phyloP scores from a whole-genome alignment of 192 early-diverging fungal species.

The Coemansia sp. region DNA sequence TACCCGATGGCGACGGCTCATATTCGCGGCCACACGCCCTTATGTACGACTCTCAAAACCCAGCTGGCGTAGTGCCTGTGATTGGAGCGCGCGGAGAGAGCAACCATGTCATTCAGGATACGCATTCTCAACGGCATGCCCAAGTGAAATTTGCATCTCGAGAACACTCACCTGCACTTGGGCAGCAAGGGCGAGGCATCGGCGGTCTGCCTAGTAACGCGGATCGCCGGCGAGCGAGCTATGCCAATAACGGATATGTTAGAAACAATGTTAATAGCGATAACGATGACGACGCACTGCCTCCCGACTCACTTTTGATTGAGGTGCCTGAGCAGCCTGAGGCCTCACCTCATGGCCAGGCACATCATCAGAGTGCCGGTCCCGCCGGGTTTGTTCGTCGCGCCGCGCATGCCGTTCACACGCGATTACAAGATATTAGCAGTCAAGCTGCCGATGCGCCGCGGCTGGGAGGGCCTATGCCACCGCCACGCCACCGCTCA shows the following conservation, averaged over 20 bases:
- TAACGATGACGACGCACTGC: slow-evolving; percentile 31
- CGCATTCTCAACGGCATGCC: not conserved
- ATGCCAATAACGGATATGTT: not conserved
- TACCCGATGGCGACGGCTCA: slow-evolving; percentile 10
- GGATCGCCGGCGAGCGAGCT: not conserved
- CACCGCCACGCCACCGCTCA: slow-evolving; percentile 30
- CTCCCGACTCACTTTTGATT: slow-evolving; percentile 43
- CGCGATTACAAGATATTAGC: slow-evolving; percentile 45
- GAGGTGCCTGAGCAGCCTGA: slow-evolving; percentile 18
- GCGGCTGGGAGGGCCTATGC: slow-evolving; percentile 35
- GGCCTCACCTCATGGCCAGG: not conserved
- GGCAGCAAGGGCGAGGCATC: not conserved
- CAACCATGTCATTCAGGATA: not conserved
- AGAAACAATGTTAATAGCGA: not conserved
- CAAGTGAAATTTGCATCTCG: not conserved
- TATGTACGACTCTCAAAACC: slow-evolving; percentile 23
- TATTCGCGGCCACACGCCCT: slow-evolving; percentile 9
- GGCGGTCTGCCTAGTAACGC: not conserved
- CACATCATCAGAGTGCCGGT: not conserved
- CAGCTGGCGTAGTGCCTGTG: slow-evolving; percentile 4
- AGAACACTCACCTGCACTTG: not conserved
- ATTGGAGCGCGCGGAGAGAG: slow-evolving; percentile 9
- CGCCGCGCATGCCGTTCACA: slow-evolving; percentile 42
- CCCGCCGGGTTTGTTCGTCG: slow-evolving; percentile 39
- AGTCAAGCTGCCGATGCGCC: slow-evolving; percentile 33